Evolutionary conservation across 2,329 filamentous ascomycete genomes (phyloP).

Genomic region (Alternaria longipes): DNA sequence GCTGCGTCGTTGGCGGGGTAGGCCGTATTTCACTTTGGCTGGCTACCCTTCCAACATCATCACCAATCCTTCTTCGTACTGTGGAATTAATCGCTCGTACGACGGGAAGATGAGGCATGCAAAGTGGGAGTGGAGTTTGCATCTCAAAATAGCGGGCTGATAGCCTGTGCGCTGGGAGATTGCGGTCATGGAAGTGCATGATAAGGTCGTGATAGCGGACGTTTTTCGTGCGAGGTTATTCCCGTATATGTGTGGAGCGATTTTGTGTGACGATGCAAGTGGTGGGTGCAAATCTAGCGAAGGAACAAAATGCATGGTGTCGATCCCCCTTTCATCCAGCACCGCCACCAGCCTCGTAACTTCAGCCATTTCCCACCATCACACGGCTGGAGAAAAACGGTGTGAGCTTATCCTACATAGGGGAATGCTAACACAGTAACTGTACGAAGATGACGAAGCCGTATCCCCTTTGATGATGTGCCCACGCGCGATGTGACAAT

Average conservation of each 20-base stretch:
- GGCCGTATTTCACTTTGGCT: not conserved
- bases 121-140: not conserved
- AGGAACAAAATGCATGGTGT: slow-evolving; percentile 2
- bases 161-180: slow-evolving; percentile 2
- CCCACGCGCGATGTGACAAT: slow-evolving; percentile 1
- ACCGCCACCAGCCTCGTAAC: not conserved
- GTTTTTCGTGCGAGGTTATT: slow-evolving; percentile 1
- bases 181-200: not conserved
- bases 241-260: not conserved
- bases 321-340: slow-evolving; percentile 3
- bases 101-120: not conserved
- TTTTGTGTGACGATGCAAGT: not conserved
- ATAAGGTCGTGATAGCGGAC: not conserved
- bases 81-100: not conserved
- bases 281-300: not conserved
- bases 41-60: not conserved
- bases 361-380: not conserved
- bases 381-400: not conserved
- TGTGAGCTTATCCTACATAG: not conserved
- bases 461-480: not conserved
- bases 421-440: not conserved
- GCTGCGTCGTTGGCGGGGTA: slow-evolving; percentile 10
- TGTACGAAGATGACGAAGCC: not conserved
- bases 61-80: not conserved
- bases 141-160: slow-evolving; percentile 2